Conservation (phyloP, 331 rosid genomes). For the Malus hybrid region DNA sequence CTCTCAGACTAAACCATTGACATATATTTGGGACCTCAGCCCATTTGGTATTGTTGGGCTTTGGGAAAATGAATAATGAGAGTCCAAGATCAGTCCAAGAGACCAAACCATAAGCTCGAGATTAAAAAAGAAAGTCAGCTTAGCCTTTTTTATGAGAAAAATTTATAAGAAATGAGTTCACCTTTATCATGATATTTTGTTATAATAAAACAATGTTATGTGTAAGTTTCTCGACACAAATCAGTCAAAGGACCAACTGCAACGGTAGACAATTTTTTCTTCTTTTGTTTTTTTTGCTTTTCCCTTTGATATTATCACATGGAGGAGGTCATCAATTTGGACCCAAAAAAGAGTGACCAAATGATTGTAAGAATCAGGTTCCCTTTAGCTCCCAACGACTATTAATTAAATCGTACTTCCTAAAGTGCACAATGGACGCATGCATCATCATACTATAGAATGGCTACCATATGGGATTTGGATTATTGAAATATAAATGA, state of each 20-base stretch:
- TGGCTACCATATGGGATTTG: slow-evolving; percentile 18
- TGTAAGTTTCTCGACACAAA: neutral
- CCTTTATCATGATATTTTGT: no score
- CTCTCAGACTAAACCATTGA: no score
- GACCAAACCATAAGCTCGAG: no score
- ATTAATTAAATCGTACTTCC: slow-evolving; percentile 11
- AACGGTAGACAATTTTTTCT: neutral
- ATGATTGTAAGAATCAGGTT: slow-evolving; percentile 46
- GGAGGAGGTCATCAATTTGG: slow-evolving; percentile 19
- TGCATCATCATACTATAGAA: neutral
- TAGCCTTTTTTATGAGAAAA: accelerated
- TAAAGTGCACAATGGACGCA: slow-evolving; percentile 1
- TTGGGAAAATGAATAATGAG: neutral
- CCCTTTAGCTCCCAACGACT: slow-evolving; percentile 51
- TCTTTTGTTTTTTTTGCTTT: neutral
- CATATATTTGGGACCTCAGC: neutral
- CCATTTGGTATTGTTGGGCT: neutral
- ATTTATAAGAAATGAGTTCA: no score
- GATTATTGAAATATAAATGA: no score
- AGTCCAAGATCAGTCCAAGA: neutral
- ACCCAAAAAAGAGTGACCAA: slow-evolving; percentile 12
- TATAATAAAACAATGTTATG: no score
- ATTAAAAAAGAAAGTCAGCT: no score
- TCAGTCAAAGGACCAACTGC: neutral
- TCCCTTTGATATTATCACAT: slow-evolving; percentile 4